Percentiles rank a stretch among this genome's conserved stretches.
phyloP scores from a whole-genome alignment of 1,284 basidiomycete species.

The Pyrrhoderma noxium region DNA sequence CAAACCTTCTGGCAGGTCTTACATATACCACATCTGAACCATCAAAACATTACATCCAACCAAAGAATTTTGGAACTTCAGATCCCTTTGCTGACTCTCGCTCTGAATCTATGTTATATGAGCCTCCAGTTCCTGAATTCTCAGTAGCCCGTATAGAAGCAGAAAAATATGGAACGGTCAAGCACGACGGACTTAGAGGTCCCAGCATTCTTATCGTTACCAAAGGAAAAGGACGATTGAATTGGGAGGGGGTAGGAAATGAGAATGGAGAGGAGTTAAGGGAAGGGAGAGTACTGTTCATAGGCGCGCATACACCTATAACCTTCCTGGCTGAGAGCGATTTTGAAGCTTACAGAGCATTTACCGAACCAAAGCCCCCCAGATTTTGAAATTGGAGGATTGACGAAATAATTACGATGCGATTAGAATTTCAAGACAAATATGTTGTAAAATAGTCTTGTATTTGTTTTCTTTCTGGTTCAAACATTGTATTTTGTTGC shows the following conservation, averaged over 20 bases:
- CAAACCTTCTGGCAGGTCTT: constrained; percentile 82
- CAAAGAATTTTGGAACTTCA: constrained; percentile 26
- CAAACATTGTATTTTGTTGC: too few species aligned
- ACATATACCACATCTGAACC: constrained; percentile 77
- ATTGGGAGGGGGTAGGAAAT: constrained; percentile 37
- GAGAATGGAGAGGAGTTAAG: constrained; percentile 39
- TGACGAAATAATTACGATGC: too few species aligned
- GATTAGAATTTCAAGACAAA: too few species aligned
- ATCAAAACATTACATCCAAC: constrained; percentile 61
- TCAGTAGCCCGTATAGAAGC: constrained; percentile 59
- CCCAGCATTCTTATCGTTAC: constrained; percentile 83
- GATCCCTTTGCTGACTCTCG: constrained; percentile 20
- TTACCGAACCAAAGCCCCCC: constrained; percentile 40
- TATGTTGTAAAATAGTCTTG: too few species aligned
- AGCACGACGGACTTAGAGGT: constrained; percentile 61
- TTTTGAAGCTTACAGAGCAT: constrained; percentile 70
- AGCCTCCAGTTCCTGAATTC: constrained; percentile 95
- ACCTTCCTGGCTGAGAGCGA: constrained; percentile 33
- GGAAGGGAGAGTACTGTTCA: constrained; percentile 77
- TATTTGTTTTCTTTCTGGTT: too few species aligned
- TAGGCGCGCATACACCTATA: constrained; percentile 67
- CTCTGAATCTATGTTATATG: constrained; percentile 54
- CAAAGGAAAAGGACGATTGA: constrained; percentile 51
- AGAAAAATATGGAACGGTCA: constrained; percentile 36
- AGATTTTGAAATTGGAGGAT: background rate